These are phyloP conservation scores for Akanthomyces lecanii DNA, from an alignment of 2,329 filamentous ascomycete genomes.

Conservation along the genomic window DNA sequence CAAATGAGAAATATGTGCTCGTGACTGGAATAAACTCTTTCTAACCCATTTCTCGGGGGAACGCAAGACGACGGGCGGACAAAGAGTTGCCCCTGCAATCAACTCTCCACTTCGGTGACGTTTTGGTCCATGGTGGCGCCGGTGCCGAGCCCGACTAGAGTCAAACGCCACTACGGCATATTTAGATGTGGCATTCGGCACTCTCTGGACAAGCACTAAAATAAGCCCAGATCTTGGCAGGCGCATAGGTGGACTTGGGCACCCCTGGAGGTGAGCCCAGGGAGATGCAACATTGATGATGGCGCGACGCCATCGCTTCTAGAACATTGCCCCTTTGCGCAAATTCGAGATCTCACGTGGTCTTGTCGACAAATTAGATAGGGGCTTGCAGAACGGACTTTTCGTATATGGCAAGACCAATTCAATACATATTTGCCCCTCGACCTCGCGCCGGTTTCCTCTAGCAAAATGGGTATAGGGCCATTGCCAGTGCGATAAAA, in stretches of 20 bases:
- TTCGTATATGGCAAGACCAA: no score
- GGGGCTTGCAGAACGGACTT: no score
- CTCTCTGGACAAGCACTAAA: background rate
- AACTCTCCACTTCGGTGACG: slow-evolving; percentile 8
- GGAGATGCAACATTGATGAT: background rate
- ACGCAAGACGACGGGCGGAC: background rate
- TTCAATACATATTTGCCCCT: no score
- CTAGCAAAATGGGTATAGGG: no score
- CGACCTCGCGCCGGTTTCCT: no score
- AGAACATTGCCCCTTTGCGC: background rate
- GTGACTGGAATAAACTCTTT: background rate
- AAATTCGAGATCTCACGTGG: background rate
- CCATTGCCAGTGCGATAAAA: no score
- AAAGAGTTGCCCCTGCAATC: background rate
- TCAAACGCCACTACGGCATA: background rate
- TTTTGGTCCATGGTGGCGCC: background rate
- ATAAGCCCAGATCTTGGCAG: slow-evolving; percentile 3
- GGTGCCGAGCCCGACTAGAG: background rate
- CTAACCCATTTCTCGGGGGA: background rate
- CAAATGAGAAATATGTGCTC: background rate
- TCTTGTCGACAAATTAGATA: no score
- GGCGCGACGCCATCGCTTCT: background rate
- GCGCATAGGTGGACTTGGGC: background rate
- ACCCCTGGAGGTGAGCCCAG: background rate
- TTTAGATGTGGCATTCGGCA: background rate